Base-by-base conservation (phyloP, 2,329 filamentous ascomycete genomes). In the Teratosphaeria destructans region DNA sequence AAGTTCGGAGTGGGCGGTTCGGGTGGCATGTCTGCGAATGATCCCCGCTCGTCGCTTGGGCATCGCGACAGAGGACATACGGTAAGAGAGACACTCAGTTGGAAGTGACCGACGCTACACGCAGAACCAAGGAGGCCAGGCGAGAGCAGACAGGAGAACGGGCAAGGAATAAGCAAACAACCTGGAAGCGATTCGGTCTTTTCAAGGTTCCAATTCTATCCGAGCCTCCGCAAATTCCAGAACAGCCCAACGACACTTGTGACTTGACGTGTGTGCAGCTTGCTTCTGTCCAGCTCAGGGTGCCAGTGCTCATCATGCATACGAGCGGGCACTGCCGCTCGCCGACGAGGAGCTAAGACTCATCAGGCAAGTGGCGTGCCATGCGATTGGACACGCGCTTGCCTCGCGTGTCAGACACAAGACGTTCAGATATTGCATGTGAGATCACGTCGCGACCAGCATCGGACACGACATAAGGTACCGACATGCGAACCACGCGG, bases 1-100 rank as follows among this genome's bases (percentile, higher is more conserved):
- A 71, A 67, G 34, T 69, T 66, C 56, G 70, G 61, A 58, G 62
- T 58, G 39, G 62, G 53, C 29, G 27, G 62, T 62, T 68, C 65
- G 54, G 64, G 61, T 60, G 69, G 65, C 69, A 70, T 70, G 39
- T 35, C 59, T 52, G 54, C 54, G 8, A 11, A 49, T 23, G 43
- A 8, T 49, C 19, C 8, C 29, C 52, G 29, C 29, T 54, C 26
- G 23, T 61, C 37, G 55, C 52, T 37, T 58, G 26, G 37, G 55
- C 60, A 64, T 65, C 39, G 56, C 57, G 67, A 64, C 32, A 61
- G n/a, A 52, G 23, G 14, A 19, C 43, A 23, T 23, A 49, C 5
- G 43, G 4, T 19, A 10, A 49, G 6, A 49, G 23, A n/a, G 19
- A 49, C 43, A 49, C 43, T 26, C 0, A n/a, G n/a, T n/a, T 14